Percentiles rank a stretch among this genome's conserved stretches.
phyloP scores from a whole-genome alignment of 108 stramenopile species.

The Skeletonema tropicum region DNA sequence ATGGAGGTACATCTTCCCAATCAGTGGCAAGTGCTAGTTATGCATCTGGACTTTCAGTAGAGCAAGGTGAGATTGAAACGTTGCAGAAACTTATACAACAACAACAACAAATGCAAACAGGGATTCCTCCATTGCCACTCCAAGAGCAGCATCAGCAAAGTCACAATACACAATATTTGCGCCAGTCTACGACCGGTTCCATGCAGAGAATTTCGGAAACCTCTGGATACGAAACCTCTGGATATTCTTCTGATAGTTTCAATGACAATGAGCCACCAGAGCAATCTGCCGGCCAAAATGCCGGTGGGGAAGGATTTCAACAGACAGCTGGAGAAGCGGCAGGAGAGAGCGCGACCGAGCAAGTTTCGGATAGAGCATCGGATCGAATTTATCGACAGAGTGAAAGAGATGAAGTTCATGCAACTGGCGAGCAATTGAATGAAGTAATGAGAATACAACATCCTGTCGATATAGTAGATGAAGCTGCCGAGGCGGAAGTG shows the following conservation, averaged over 20 bases:
- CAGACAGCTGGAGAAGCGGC: background rate
- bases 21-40: too few relatives aligned
- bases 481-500: background rate
- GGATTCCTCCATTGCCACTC: background rate
- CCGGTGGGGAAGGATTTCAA: constrained; percentile 2
- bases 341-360: background rate
- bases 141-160: background rate
- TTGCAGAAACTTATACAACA: background rate
- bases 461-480: background rate
- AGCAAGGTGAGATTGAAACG: background rate
- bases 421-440: background rate
- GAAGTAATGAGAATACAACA: background rate
- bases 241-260: background rate
- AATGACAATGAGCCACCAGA: background rate
- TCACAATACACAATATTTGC: background rate
- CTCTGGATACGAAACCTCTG: constrained; percentile 3
- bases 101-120: background rate
- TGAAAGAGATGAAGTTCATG: background rate
- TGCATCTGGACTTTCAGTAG: background rate
- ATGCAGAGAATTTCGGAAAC: background rate
- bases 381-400: background rate
- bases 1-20: background rate
- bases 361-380: background rate
- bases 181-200: background rate
- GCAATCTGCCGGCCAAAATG: background rate